Evolutionary conservation across 805 yeast species (phyloP).

Genomic region (Sungouiozyma ichnusensis): DNA sequence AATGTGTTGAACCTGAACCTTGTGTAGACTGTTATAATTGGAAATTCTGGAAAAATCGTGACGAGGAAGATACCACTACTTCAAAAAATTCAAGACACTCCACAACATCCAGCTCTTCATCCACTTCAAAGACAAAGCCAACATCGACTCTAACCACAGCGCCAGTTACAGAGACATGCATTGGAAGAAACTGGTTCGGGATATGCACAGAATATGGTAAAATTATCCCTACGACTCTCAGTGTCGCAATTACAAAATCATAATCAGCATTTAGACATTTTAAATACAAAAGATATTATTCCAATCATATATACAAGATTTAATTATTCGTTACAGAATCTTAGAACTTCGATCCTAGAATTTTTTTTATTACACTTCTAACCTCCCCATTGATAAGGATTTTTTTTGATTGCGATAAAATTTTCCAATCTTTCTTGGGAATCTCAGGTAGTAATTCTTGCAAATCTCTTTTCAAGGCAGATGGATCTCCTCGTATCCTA

Average conservation of each 20-base stretch:
- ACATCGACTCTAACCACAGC: constrained; percentile 15
- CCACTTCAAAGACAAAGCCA: constrained; percentile 9
- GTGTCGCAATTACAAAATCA: background rate
- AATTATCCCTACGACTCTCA: background rate
- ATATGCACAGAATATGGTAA: constrained; percentile 23
- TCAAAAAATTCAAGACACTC: constrained; percentile 20
- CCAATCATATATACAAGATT: constrained; percentile 2
- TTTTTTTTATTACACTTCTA: constrained; percentile 27
- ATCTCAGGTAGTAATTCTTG: constrained; percentile 40
- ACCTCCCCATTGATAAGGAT: constrained; percentile 44
- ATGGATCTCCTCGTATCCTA: constrained; percentile 57
- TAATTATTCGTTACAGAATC: background rate
- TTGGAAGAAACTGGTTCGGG: constrained; percentile 29
- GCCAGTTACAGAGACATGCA: constrained; percentile 18
- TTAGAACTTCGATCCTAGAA: constrained; percentile 7
- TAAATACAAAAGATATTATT: background rate
- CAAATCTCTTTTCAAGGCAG: constrained; percentile 57
- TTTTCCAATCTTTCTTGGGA: constrained; percentile 36
- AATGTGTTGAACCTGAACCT: constrained; percentile 64
- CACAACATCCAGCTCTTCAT: constrained; percentile 13
- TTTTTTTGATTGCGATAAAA: constrained; percentile 41
- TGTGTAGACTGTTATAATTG: constrained; percentile 88
- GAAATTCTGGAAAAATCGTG: constrained; percentile 45
- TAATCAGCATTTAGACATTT: background rate
- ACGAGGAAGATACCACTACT: constrained; percentile 5